These are phyloP conservation scores for Ballota nigra DNA, from an alignment of 257 asterid species.

Conservation along the genomic window DNA sequence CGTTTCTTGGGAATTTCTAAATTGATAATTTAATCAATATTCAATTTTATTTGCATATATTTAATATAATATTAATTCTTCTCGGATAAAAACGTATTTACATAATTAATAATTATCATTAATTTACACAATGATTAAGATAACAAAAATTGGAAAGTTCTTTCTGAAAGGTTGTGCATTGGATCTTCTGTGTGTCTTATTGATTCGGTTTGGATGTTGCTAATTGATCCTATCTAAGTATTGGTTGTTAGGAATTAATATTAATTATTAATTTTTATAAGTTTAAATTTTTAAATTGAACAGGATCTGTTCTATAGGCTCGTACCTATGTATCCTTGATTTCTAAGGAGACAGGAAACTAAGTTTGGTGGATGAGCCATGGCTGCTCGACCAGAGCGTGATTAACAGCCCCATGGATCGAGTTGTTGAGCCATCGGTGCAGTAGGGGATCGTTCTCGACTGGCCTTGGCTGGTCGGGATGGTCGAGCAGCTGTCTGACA, in stretches of 20 bases:
- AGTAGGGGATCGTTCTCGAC: too few species aligned
- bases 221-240: not conserved
- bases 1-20: not conserved
- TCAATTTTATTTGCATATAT: not conserved
- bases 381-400: constrained; percentile 25
- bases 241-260: too few species aligned
- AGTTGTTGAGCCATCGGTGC: too few species aligned
- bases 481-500: too few species aligned
- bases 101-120: not conserved
- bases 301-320: not conserved
- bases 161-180: not conserved
- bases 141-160: not conserved
- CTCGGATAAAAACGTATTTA: not conserved
- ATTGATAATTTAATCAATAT: not conserved
- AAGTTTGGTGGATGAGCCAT: constrained; percentile 19
- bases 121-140: not conserved
- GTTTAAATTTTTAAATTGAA: too few species aligned
- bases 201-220: not conserved
- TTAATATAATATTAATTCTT: not conserved
- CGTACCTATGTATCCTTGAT: constrained; percentile 13
- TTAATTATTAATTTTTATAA: too few species aligned
- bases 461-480: too few species aligned
- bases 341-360: constrained; percentile 26
- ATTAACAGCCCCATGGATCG: constrained; percentile 7
- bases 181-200: not conserved